Evolutionary conservation across 1,284 basidiomycete genomes (phyloP), one percentile per base, ranked within the genome.

Genomic region (Blastosporella zonata): DNA sequence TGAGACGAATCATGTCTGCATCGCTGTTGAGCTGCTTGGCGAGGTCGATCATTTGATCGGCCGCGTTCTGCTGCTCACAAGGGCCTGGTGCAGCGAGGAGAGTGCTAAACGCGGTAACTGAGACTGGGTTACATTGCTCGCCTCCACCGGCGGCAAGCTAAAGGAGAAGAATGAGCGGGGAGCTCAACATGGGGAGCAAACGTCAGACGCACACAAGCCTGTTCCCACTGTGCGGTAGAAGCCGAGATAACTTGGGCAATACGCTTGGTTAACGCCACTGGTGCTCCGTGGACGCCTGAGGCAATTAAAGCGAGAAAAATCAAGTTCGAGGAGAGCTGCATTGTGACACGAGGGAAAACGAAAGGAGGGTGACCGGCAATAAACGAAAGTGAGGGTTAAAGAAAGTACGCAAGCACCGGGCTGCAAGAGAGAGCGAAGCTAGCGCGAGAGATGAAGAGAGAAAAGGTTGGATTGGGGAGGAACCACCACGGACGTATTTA

Each of bases 61-160:
- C 78, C 18, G 70, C 66, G 53, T 81, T 60, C 57, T 82, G 79
- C 59, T 82, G 79, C 18, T 73, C 78, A 55, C 79, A 82, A 35
- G 67, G 62, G 12, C 69, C 74, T 0, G 74, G 69, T 1, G 68
- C 74, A 25, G 76, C 75, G 9, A 79, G 70, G 25, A 81, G 70
- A 6, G 77, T 75, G 33, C 56, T 59, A 56, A 79, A 77, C 2
- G 77, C 69, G 2, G 66, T 66, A 13, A 77, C 68, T 7, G 77
- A 71, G 40, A 74, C 55, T 3, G 70, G 63, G 56, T 76, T 78
- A 64, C 79, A 81, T 55, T 74, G 59, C 3, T 64, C 49, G 13
- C 56, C 74, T 22, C 77, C 79, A 27, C 74, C 75, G 15, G 77
- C 79, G 5, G 69, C 63, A 45, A 66, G 48, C 75, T 77, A 46